Percentiles rank a stretch among this genome's conserved stretches.
Evolutionary conservation across 306 rosid genomes (phyloP).

Genomic region (Lathyrus sativus): DNA sequence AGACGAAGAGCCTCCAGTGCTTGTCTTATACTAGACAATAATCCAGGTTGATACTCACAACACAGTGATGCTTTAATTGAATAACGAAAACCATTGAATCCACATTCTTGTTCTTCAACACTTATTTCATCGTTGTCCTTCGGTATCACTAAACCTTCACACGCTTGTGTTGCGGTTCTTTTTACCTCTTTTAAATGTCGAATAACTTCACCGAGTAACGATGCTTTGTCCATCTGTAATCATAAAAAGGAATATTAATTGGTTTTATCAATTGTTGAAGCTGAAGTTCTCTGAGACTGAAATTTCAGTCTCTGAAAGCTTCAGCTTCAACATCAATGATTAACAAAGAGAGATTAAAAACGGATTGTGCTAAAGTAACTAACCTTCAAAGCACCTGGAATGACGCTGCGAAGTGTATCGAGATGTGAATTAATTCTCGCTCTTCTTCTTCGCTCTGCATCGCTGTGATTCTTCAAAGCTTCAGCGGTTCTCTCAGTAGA

Average conservation of each 20-base stretch:
- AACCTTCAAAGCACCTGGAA: constrained; percentile 76
- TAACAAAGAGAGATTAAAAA: not conserved
- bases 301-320: too few species aligned
- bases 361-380: constrained; percentile 10
- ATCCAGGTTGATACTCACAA: constrained; percentile 69
- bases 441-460: constrained; percentile 73
- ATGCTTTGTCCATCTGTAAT: constrained; percentile 78
- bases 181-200: constrained; percentile 62
- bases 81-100: constrained; percentile 49
- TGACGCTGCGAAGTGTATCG: constrained; percentile 56
- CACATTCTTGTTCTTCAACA: constrained; percentile 63
- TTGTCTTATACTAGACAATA: constrained; percentile 61
- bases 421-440: constrained; percentile 71
- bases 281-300: too few species aligned
- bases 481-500: constrained; percentile 58
- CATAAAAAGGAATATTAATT: not conserved
- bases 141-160: constrained; percentile 60
- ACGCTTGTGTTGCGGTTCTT: constrained; percentile 54
- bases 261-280: not conserved
- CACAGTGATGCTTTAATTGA: constrained; percentile 64
- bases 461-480: constrained; percentile 72
- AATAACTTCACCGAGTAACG: constrained; percentile 67
- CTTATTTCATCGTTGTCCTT: constrained; percentile 67
- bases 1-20: constrained; percentile 62
- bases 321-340: not conserved